A percentile compares a stretch with the other conserved stretches of the same genome.
Evolutionary conservation across 305 asterid species (phyloP).

Genomic region (Nicotiana rustica): DNA sequence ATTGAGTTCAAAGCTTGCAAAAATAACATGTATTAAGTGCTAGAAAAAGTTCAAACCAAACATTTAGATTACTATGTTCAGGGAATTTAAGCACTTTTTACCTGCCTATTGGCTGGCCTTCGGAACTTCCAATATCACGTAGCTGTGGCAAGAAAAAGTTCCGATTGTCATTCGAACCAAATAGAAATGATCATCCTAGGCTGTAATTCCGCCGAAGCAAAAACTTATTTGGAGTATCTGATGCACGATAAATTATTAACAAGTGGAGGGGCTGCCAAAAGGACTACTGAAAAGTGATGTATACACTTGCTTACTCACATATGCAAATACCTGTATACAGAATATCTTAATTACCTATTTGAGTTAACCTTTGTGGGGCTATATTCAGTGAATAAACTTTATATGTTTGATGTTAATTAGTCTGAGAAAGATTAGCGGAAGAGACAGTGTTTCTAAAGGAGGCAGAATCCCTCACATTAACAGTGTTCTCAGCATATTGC

Average conservation of each 20-base stretch:
- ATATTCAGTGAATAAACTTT: neutral
- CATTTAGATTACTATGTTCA: neutral
- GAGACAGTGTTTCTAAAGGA: neutral
- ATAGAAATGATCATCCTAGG: neutral
- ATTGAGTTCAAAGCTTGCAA: conserved; percentile 6
- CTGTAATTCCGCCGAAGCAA: neutral
- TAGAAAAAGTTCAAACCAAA: neutral
- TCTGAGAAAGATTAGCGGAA: neutral
- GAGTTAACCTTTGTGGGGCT: neutral
- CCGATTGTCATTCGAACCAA: neutral
- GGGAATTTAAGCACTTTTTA: neutral
- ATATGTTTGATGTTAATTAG: neutral
- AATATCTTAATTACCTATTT: neutral
- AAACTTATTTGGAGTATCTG: neutral
- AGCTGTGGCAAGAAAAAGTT: neutral
- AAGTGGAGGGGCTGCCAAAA: conserved; percentile 7
- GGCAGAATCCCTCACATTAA: neutral
- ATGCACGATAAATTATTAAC: neutral
- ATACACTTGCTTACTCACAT: neutral
- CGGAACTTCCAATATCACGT: neutral
- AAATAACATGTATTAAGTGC: neutral
- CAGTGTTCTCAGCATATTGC: neutral
- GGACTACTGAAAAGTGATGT: neutral
- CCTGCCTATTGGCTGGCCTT: neutral
- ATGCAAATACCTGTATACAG: neutral